Percentiles rank a stretch among this genome's conserved stretches.
Conservation (phyloP, 139 green algal genomes). For the Raphidocelis subcapitata region DNA sequence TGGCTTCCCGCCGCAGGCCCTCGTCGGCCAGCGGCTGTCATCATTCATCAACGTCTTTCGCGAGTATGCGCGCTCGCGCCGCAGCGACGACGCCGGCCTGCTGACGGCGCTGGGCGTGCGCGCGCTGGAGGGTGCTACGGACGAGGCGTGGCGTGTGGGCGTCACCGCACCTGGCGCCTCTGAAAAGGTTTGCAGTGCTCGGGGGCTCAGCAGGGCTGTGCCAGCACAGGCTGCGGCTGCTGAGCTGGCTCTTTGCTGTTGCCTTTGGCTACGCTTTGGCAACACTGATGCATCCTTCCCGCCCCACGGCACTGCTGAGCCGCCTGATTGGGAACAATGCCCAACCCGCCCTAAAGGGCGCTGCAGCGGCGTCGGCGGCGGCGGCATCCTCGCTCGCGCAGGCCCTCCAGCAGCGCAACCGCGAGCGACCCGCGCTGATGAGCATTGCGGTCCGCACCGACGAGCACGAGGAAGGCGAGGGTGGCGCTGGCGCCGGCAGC, state of each 20-base stretch:
- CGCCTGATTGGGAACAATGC: too few relatives aligned
- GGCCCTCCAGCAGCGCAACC: neutral
- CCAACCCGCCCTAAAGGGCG: too few relatives aligned
- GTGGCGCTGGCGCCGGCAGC: too few relatives aligned
- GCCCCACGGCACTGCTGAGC: too few relatives aligned
- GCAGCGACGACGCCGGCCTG: slow-evolving; percentile 11
- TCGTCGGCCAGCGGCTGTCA: slow-evolving; percentile 10
- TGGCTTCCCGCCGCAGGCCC: neutral
- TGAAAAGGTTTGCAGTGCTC: neutral
- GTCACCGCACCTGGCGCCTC: neutral
- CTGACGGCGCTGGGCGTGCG: slow-evolving; percentile 4
- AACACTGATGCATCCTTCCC: too few relatives aligned
- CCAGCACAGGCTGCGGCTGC: neutral
- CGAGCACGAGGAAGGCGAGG: neutral
- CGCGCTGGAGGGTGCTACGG: neutral
- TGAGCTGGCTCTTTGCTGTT: neutral
- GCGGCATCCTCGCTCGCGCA: neutral
- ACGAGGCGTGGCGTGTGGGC: neutral
- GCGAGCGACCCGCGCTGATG: slow-evolving; percentile 16
- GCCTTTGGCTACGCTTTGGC: neutral
- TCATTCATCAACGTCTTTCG: slow-evolving; percentile 19
- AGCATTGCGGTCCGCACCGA: neutral
- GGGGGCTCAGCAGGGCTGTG: neutral
- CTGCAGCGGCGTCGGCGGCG: neutral
- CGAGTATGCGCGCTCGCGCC: neutral